Conservation (phyloP, 2,329 filamentous ascomycete species). For the Ophiostoma australiae region DNA sequence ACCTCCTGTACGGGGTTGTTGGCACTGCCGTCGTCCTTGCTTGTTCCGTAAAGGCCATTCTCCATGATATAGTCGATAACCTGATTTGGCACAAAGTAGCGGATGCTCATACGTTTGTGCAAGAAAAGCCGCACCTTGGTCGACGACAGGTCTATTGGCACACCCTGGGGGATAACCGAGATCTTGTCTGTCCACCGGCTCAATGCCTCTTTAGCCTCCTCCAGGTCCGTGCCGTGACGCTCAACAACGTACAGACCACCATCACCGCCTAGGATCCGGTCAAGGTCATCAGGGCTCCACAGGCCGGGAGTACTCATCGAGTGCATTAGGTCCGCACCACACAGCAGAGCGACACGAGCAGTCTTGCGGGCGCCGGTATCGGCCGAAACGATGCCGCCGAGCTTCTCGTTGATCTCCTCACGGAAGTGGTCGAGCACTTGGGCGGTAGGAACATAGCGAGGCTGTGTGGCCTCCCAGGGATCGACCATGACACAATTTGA, state of each 20-base stretch:
- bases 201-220: conserved; percentile 77
- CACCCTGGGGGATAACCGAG: conserved; percentile 81
- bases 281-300: conserved; percentile 79
- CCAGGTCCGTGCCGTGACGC: conserved; percentile 75
- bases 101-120: conserved; percentile 74
- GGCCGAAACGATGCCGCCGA: conserved; percentile 60
- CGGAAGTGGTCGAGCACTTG: conserved; percentile 88
- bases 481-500: conserved; percentile 83
- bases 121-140: conserved; percentile 77
- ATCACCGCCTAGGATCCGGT: conserved; percentile 76
- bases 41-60: conserved; percentile 24
- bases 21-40: conserved; percentile 22
- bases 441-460: conserved; percentile 82
- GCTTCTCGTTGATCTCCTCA: conserved; percentile 76
- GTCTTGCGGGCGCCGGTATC: conserved; percentile 40
- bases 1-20: conserved; percentile 6
- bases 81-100: conserved; percentile 48
- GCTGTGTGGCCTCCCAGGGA: conserved; percentile 47
- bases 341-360: conserved; percentile 73
- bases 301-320: conserved; percentile 70
- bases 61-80: conserved; percentile 27
- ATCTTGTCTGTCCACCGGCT: conserved; percentile 81
- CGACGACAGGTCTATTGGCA: conserved; percentile 77
- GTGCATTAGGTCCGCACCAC: conserved; percentile 70
- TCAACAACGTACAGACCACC: conserved; percentile 86